Base-by-base conservation (phyloP, 1,284 basidiomycete genomes). In the Irpex sp. region DNA sequence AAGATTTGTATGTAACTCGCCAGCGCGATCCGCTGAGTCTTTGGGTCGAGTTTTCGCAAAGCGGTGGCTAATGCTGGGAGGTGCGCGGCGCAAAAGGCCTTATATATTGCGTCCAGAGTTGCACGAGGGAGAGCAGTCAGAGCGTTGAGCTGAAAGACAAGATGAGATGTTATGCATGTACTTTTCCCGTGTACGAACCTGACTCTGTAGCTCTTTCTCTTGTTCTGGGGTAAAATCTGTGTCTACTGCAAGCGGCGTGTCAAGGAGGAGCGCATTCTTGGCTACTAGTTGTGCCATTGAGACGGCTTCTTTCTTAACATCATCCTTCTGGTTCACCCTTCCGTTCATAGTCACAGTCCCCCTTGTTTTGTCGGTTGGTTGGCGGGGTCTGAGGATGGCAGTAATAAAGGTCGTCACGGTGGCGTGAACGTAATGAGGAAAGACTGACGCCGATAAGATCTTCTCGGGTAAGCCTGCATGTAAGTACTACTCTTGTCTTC, bases 1-100 rank as follows among this genome's bases (percentile, higher is more conserved):
- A 72, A 63, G 15, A 72, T 67, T 37, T 70, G 68, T 49, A 72
- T 67, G 51, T 62, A 60, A 1, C 64, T 63, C 3, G 68, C 65
- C 1, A 70, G 11, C 1, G 69, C 68, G 31, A 62, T 61, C 36
- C 17, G 68, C 59, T 71, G 70, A 21, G 67, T 69, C 11, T 51
- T 52, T 21, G 51, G 52, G 54, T 55, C 21, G 15, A 57, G 11
- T 26, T 31, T 26, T 2, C 38, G 51, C 19, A 61, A 19, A 49
- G 65, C 1, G 62, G 66, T 37, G 1, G 63, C 66, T 44, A 70
- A 59, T 34, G 66, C 62, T 19, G 61, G 56, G 17, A 72, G 66
- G 54, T 72, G 65, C 13, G 65, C 56, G 0, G 71, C 70, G 44
- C 66, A 64, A 57, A 72, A 70, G 2, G 66, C 69, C 60, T 61